Conservation (phyloP, 352 stramenopile species). For the Phytophthora pinifolia region DNA sequence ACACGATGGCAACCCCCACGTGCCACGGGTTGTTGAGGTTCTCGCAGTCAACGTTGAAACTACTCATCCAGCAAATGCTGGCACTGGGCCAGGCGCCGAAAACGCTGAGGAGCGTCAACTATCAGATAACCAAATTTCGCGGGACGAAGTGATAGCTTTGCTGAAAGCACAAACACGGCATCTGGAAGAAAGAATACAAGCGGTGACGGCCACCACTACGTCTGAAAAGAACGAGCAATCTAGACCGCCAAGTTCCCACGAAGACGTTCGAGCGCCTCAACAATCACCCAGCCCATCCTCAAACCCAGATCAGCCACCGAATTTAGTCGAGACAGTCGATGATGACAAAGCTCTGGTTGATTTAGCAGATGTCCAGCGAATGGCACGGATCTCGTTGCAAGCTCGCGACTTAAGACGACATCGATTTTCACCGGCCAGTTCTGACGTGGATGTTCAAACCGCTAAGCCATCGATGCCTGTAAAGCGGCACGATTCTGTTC, state of each 20-base stretch:
- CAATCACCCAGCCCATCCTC: not conserved
- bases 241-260: not conserved
- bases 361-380: slow-evolving; percentile 8
- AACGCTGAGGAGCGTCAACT: not conserved
- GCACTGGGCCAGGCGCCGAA: not conserved
- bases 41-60: not conserved
- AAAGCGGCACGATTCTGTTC: slow-evolving; percentile 34
- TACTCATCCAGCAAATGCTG: not conserved
- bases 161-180: slow-evolving; percentile 22
- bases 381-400: slow-evolving; percentile 14
- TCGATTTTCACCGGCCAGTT: slow-evolving; percentile 1
- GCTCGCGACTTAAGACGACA: slow-evolving; percentile 16
- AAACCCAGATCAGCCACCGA: not conserved
- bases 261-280: not conserved
- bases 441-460: not conserved
- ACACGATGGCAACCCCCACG: not conserved
- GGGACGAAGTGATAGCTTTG: slow-evolving; percentile 29
- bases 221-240: not conserved
- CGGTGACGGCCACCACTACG: not conserved
- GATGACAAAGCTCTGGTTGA: not conserved
- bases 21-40: too few relatives aligned
- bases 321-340: not conserved
- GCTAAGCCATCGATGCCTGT: not conserved
- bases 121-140: slow-evolving; percentile 22
- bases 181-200: slow-evolving; percentile 26